These are phyloP conservation scores for Metschnikowia bowlesiae DNA, from an alignment of 805 yeast species.

Conservation along the genomic window DNA sequence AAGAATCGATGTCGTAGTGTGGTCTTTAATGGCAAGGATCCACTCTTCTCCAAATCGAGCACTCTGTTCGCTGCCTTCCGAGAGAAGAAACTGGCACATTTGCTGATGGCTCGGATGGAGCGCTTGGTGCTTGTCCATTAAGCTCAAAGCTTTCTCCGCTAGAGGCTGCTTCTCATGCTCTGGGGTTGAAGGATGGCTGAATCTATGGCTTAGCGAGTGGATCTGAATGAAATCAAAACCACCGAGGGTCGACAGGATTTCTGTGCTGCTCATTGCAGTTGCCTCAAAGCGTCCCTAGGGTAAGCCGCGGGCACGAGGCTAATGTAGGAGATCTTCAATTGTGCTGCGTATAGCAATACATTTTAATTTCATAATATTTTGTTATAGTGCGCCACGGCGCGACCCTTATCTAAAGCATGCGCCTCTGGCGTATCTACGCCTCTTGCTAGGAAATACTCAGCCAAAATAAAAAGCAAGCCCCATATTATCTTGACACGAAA, in stretches of 20 bases:
- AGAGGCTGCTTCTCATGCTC: neutral
- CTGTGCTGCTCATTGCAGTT: neutral
- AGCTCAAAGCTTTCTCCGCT: constrained; percentile 11
- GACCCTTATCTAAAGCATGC: neutral
- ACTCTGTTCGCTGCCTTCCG: neutral
- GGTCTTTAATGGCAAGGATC: constrained; percentile 6
- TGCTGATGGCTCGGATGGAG: constrained; percentile 18
- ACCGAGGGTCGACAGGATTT: neutral
- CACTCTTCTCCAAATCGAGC: constrained; percentile 7
- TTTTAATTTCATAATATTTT: neutral
- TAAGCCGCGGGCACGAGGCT: neutral
- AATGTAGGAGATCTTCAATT: neutral
- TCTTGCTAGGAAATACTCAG: neutral
- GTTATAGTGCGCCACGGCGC: neutral
- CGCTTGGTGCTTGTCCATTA: constrained; percentile 24
- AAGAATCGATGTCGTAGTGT: constrained; percentile 4
- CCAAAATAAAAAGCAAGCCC: neutral
- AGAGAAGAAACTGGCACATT: neutral
- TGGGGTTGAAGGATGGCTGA: constrained; percentile 2
- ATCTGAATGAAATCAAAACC: constrained; percentile 8
- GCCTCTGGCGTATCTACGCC: neutral
- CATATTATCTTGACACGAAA: no score
- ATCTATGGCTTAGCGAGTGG: constrained; percentile 11
- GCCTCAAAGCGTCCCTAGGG: neutral
- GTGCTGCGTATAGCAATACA: neutral